Base-by-base conservation (phyloP, 352 stramenopile species). In the Phytophthora pisi region DNA sequence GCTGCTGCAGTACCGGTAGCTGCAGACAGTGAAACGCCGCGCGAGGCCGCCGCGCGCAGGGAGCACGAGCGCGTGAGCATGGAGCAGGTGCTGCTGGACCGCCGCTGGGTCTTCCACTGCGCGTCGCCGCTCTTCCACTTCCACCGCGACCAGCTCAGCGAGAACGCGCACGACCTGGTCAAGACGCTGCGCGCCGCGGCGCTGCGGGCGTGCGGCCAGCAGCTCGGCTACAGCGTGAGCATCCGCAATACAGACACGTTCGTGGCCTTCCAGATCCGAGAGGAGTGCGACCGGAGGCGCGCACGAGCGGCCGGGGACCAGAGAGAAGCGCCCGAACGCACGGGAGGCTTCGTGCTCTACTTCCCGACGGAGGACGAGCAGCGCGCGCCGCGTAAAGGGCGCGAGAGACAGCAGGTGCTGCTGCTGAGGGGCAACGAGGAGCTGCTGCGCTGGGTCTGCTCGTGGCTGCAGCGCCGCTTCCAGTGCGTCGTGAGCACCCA, bases 381-480 rank as follows among this genome's bases (percentile, higher is more conserved):
- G n/a, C 68, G 65, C 31, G 34, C 30, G 16, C 66, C 75, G 24
- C 74, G 73, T 60, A 75, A 72, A 66, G 66, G 64, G 40, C 71
- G 75, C 15, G 81, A 91, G 54, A 64, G 42, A 49, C 69, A 89
- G 54, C 73, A 90, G 36, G 75, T 91, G 28, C 49, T 93, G 46
- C 68, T 93, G 52, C 53, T 91, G 34, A 74, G 79, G 43, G 84
- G 84, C 61, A 64, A 86, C 28, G 78, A 86, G 57, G 67, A 83
- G 46, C 72, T 93, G 20, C 53, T 93, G 18, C 57, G 61, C 9
- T 84, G 76, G 70, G 64, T 77, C 11, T 89, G 84, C 51, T 76
- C 70, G 15, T 93, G 84, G 84, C 51, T 93, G 51, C 84, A 93
- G 66, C 82, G 73, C 23, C 80, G 78, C 66, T 93, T 90, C 64